Evolutionary conservation across 2,329 filamentous ascomycete genomes (phyloP), one percentile per base, ranked within the genome.

Genomic region (Sarocladium brachiariae): DNA sequence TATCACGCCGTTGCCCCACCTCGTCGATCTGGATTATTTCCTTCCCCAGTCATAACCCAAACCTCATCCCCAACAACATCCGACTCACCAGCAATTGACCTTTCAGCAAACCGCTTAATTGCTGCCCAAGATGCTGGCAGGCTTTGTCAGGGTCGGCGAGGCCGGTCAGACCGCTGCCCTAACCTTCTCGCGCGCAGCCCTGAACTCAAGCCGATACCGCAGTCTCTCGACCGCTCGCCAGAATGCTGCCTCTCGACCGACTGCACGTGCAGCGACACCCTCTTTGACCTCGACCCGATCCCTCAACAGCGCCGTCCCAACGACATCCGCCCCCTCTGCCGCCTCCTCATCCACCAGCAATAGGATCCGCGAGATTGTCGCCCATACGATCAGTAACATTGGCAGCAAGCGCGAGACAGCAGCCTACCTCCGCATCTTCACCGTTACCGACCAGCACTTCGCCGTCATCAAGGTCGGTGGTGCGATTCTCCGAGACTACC

Each of bases 341-440:
- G 50, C 27, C 39, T 35, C 45, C 43, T 43, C 55, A 9, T 58
- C 59, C 5, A 48, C 53, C 14, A 57, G 56, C 14, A 62, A 67
- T 41, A 58, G 62, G 34, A 64, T 58, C 41, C 61, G 62, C 47
- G 65, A 70, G 56, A 68, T 69, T 50, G 65, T 70, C 27, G 61
- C 60, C 56, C 70, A 63, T 63, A 80, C 96, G 53, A 78, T 97
- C 59, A 95, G 89, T 74, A 96, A 92, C 71, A 95, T 97, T 66
- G 92, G 90, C 55, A 96, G 90, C 56, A 95, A 95, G 79, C 80
- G 92, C 54, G 92, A 99, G 74, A 89, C 95, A 56, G 89, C 96
- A 75, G 92, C 97, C 70, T 97, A 97, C 70, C 84, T 97, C 53
- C 93, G 91, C 58, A 90, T 97, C 68, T 99, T 99, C 77, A 93